Conservation (phyloP, 164 flowering plant species). For the Kingdonia uniflora region DNA sequence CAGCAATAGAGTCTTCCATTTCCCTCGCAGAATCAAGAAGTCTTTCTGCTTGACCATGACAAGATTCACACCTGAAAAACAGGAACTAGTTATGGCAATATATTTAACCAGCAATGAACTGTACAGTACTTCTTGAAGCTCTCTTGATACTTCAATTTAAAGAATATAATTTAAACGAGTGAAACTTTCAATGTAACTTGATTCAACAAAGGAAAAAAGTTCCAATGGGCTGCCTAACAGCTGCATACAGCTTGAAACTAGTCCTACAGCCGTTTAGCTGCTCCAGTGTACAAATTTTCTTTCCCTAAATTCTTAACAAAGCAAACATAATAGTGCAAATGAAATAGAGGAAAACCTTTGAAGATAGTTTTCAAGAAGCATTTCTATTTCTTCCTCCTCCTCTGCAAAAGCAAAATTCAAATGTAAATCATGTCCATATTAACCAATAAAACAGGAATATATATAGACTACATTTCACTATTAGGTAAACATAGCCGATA, state of each 20-base stretch:
- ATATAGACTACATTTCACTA: too few species aligned
- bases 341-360: conserved; percentile 55
- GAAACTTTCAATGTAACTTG: not conserved
- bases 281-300: not conserved
- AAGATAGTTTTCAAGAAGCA: conserved; percentile 95
- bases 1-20: conserved; percentile 99
- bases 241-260: too few species aligned
- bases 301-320: not conserved
- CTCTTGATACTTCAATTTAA: too few species aligned
- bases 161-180: too few species aligned
- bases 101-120: not conserved
- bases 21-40: conserved; percentile 97
- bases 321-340: not conserved
- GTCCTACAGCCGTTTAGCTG: too few species aligned
- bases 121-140: too few species aligned
- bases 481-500: too few species aligned
- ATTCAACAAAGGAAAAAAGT: not conserved
- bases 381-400: conserved; percentile 98
- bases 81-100: conserved; percentile 3
- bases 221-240: too few species aligned
- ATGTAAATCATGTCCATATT: conserved; percentile 1
- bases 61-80: conserved; percentile 87
- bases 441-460: not conserved
- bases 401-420: conserved; percentile 42
- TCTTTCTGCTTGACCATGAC: conserved; percentile 96